Evolutionary conservation across 495 filamentous ascomycete species (phyloP).

Genomic region (Pyrenopolyporus hunteri): DNA sequence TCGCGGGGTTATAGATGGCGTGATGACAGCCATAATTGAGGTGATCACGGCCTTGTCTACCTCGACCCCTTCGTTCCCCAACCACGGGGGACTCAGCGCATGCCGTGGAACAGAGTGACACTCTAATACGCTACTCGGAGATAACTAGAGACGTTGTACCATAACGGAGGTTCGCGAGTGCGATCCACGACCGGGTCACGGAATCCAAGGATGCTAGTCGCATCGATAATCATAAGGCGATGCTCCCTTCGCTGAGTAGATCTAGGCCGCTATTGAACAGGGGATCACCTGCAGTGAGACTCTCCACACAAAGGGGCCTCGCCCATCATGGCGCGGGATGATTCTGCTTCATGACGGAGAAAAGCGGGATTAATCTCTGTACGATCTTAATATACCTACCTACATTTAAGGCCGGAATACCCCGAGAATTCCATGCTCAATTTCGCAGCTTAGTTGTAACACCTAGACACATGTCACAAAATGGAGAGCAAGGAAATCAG

Average conservation of each 20-base stretch:
- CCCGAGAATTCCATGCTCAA: neutral
- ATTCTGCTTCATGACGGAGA: neutral
- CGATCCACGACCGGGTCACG: neutral
- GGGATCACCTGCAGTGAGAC: conserved; percentile 16
- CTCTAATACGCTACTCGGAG: neutral
- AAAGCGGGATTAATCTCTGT: conserved; percentile 12
- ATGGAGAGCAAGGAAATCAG: conserved; percentile 30
- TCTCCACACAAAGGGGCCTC: neutral
- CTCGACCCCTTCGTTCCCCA: neutral
- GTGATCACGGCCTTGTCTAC: conserved; percentile 28
- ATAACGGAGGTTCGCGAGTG: neutral
- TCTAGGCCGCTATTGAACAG: conserved; percentile 19
- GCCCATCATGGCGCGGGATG: conserved; percentile 9
- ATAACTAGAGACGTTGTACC: neutral
- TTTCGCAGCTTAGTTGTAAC: neutral
- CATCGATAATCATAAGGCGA: conserved; percentile 4
- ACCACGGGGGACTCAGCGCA: neutral
- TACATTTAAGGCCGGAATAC: conserved; percentile 11
- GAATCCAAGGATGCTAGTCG: neutral
- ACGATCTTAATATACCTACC: neutral
- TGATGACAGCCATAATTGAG: conserved; percentile 28
- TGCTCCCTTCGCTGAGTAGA: neutral
- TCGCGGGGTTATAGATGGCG: conserved; percentile 33
- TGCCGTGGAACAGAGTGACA: neutral
- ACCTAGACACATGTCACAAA: neutral